A percentile compares a stretch with the other conserved stretches of the same genome.
These are phyloP conservation scores for Castanea sativa DNA, from an alignment of 306 rosid species.

Conservation along the genomic window DNA sequence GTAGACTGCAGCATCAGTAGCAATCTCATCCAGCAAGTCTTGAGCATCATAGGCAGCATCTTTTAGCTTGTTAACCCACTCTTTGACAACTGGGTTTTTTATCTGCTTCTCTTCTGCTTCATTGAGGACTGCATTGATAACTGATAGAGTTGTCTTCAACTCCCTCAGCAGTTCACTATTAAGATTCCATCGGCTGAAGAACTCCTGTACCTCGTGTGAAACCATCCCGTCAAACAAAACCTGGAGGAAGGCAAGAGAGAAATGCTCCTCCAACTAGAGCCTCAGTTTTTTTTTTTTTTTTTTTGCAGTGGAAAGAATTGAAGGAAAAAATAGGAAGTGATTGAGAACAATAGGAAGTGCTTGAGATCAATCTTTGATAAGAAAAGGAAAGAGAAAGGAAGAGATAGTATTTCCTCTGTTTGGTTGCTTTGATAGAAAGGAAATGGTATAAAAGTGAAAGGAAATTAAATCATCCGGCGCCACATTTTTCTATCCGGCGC, in stretches of 20 bases:
- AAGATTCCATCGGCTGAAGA: constrained; percentile 6
- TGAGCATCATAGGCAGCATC: constrained; percentile 10
- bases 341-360: no score
- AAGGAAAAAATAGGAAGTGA: no score
- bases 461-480: no score
- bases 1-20: not conserved
- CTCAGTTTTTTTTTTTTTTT: constrained; percentile 1
- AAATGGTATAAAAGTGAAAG: no score
- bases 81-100: constrained; percentile 3
- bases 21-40: constrained; percentile 36
- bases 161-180: not conserved
- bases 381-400: no score
- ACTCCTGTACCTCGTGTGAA: constrained; percentile 10
- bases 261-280: constrained; percentile 20
- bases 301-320: no score
- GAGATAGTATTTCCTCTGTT: no score
- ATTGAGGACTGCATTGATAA: constrained; percentile 15
- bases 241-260: constrained; percentile 18
- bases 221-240: constrained; percentile 13
- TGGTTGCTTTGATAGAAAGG: no score
- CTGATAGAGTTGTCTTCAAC: not conserved
- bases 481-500: no score
- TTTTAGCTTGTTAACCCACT: constrained; percentile 31
- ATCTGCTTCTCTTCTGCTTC: constrained; percentile 42
- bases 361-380: no score